Conservation (phyloP, 2,329 filamentous ascomycete species). For the Exophiala mesophila region DNA sequence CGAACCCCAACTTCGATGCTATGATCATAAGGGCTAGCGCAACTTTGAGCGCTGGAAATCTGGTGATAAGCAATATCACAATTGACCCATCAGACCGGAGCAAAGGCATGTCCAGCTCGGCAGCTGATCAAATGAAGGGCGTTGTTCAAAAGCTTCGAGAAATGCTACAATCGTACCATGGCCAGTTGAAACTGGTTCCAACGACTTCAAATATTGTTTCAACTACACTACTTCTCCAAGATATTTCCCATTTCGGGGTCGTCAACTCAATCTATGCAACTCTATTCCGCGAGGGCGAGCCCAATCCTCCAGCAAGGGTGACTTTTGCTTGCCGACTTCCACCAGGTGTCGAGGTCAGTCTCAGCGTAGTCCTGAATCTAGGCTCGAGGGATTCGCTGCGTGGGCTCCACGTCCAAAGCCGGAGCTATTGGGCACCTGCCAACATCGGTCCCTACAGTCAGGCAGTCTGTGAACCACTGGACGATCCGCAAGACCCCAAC, state of each 20-base stretch:
- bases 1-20: neutral
- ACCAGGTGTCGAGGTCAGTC: slow-evolving; percentile 54
- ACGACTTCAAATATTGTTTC: slow-evolving; percentile 36
- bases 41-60: neutral
- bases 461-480: slow-evolving; percentile 57
- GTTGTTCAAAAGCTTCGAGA: slow-evolving; percentile 11
- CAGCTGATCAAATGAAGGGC: slow-evolving; percentile 16
- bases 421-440: slow-evolving; percentile 95
- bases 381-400: slow-evolving; percentile 32
- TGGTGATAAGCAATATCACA: neutral
- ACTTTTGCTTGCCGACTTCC: slow-evolving; percentile 70
- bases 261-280: slow-evolving; percentile 72
- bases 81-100: neutral
- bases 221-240: slow-evolving; percentile 64
- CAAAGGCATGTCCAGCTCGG: neutral
- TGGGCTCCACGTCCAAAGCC: slow-evolving; percentile 81
- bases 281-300: slow-evolving; percentile 58
- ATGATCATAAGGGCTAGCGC: neutral
- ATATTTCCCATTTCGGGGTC: slow-evolving; percentile 71
- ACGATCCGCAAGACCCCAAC: neutral
- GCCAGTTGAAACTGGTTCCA: neutral
- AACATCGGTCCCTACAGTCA: slow-evolving; percentile 98
- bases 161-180: slow-evolving; percentile 5
- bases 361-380: slow-evolving; percentile 48
- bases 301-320: slow-evolving; percentile 80